phyloP scores from a whole-genome alignment of 225 moss, liverwort and hornwort genomes.

The Thuidium tamariscinum region DNA sequence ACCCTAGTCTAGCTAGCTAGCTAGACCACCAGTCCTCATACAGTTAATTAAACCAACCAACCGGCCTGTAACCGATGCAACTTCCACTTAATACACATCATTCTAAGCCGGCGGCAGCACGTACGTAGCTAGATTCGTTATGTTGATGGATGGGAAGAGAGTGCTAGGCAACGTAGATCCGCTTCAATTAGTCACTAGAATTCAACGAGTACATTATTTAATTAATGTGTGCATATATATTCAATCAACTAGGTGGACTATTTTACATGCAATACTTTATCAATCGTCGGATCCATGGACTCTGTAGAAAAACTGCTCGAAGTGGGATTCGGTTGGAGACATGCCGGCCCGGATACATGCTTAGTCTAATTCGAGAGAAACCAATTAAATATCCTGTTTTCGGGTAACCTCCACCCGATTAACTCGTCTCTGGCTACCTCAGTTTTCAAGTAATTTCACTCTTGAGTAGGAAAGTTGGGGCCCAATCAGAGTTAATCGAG shows the following conservation, averaged over 20 bases:
- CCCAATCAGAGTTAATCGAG: neutral
- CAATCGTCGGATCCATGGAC: neutral
- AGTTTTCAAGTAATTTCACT: neutral
- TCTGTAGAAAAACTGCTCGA: neutral
- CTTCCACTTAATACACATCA: neutral
- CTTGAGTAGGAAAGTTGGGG: neutral
- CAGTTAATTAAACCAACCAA: no score
- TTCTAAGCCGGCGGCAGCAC: neutral
- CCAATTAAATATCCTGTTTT: neutral
- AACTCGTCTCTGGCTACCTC: no score
- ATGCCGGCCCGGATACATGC: no score
- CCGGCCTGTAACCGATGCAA: neutral
- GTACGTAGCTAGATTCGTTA: neutral
- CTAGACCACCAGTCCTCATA: neutral
- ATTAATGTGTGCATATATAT: neutral
- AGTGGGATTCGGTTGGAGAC: neutral
- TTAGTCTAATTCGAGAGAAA: neutral
- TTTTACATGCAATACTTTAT: neutral
- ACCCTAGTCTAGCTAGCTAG: neutral
- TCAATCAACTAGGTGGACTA: neutral
- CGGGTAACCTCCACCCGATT: neutral
- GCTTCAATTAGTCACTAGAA: neutral
- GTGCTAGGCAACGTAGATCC: neutral
- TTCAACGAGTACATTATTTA: neutral
- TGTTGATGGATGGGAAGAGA: neutral